These are phyloP conservation scores for Tetracladium maxilliforme DNA, from an alignment of 2,329 filamentous ascomycete genomes.

Conservation along the genomic window DNA sequence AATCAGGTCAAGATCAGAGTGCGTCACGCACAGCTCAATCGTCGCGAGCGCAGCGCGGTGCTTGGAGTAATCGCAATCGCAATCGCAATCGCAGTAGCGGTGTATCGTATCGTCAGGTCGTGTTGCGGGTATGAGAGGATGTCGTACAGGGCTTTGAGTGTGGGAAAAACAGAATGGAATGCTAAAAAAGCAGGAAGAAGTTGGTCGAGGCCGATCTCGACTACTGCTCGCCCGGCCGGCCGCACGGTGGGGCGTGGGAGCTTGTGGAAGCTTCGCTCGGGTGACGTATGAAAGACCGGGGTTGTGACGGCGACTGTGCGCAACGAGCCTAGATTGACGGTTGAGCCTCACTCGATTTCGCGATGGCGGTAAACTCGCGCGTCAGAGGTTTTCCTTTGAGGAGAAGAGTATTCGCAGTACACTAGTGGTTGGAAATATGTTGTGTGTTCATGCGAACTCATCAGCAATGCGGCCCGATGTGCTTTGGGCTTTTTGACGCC, in stretches of 20 bases:
- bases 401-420: too few relatives aligned
- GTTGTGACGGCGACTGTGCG: too few relatives aligned
- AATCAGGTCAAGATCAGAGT: background rate
- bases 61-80: background rate
- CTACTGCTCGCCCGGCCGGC: background rate
- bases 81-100: background rate
- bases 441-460: too few relatives aligned
- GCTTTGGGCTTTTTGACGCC: too few relatives aligned
- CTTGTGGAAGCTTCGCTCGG: background rate
- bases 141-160: slow-evolving; percentile 1
- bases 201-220: background rate
- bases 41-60: background rate
- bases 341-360: too few relatives aligned
- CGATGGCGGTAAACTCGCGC: too few relatives aligned
- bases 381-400: too few relatives aligned
- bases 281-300: too few relatives aligned
- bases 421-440: too few relatives aligned
- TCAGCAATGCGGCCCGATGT: too few relatives aligned
- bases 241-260: background rate
- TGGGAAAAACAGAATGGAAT: background rate
- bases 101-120: background rate
- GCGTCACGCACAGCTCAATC: background rate
- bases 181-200: background rate
- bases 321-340: background rate
- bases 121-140: background rate